Percentiles rank a stretch among this genome's conserved stretches.
Evolutionary conservation across 2,329 filamentous ascomycete genomes (phyloP).

Genomic region (Aureobasidium subglaciale): DNA sequence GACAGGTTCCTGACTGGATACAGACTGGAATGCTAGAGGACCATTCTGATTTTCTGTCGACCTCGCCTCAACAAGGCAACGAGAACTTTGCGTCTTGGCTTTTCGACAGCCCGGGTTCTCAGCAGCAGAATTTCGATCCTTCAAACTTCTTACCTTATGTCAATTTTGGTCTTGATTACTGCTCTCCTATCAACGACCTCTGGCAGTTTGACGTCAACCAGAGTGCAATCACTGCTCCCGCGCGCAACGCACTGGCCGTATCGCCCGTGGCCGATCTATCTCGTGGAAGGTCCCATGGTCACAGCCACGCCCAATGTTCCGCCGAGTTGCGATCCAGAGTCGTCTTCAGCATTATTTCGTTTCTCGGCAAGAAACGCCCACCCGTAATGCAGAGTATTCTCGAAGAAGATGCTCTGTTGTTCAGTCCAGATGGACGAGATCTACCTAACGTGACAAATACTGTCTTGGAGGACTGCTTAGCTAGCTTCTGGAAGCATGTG

Average conservation of each 20-base stretch:
- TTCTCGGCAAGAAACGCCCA: not conserved
- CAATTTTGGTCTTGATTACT: slow-evolving; percentile 22
- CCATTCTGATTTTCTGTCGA: not conserved
- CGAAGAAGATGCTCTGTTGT: not conserved
- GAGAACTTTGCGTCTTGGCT: slow-evolving; percentile 25
- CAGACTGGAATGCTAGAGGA: not conserved
- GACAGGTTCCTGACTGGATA: not conserved
- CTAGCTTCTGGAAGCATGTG: slow-evolving; percentile 87
- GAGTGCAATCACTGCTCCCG: not conserved
- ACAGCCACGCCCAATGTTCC: not conserved
- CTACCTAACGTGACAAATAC: slow-evolving; percentile 61
- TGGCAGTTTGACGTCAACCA: not conserved
- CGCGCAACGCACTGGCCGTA: no score
- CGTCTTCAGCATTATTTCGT: not conserved
- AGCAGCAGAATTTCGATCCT: slow-evolving; percentile 22
- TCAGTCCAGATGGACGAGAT: slow-evolving; percentile 10
- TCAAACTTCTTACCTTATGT: slow-evolving; percentile 21
- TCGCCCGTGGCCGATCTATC: no score
- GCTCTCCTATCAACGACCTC: slow-evolving; percentile 1
- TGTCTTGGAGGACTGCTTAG: slow-evolving; percentile 90
- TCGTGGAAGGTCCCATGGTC: not conserved
- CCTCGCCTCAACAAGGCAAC: not conserved
- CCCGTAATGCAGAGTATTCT: not conserved
- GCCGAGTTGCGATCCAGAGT: not conserved
- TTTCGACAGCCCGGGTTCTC: slow-evolving; percentile 23